These are phyloP conservation scores for Picochlorum sp. DNA, from an alignment of 139 green algal species.

Conservation along the genomic window DNA sequence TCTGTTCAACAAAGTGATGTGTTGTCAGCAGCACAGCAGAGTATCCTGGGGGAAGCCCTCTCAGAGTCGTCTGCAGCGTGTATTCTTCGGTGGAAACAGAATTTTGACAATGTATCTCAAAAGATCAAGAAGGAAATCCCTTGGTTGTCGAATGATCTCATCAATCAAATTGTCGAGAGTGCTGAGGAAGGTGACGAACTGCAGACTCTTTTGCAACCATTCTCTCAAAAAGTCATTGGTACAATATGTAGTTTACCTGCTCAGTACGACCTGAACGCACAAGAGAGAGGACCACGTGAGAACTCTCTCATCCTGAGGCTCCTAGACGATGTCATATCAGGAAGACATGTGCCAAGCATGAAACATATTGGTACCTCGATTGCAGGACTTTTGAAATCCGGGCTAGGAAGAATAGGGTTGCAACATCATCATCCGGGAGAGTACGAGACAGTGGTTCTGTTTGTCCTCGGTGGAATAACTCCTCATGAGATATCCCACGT, in stretches of 20 bases:
- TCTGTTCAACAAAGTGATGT: no score
- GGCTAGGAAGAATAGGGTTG: slow-evolving; percentile 47
- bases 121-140: background rate
- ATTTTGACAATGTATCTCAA: background rate
- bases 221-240: background rate
- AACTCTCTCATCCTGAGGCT: background rate
- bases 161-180: background rate
- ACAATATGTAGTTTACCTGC: background rate
- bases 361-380: slow-evolving; percentile 32
- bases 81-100: background rate
- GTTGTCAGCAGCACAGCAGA: no score
- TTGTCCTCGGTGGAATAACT: slow-evolving; percentile 51
- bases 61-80: background rate
- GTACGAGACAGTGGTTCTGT: slow-evolving; percentile 41
- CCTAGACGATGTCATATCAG: background rate
- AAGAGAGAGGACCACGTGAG: background rate
- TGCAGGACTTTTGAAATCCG: slow-evolving; percentile 39
- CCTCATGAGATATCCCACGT: slow-evolving; percentile 5
- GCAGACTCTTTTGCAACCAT: background rate
- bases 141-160: background rate
- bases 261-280: background rate
- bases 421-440: slow-evolving; percentile 33
- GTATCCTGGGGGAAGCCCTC: background rate
- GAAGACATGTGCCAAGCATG: slow-evolving; percentile 8
- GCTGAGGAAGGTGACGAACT: background rate